phyloP scores from a whole-genome alignment of 352 stramenopile species.

The Phytophthora boehmeriae region DNA sequence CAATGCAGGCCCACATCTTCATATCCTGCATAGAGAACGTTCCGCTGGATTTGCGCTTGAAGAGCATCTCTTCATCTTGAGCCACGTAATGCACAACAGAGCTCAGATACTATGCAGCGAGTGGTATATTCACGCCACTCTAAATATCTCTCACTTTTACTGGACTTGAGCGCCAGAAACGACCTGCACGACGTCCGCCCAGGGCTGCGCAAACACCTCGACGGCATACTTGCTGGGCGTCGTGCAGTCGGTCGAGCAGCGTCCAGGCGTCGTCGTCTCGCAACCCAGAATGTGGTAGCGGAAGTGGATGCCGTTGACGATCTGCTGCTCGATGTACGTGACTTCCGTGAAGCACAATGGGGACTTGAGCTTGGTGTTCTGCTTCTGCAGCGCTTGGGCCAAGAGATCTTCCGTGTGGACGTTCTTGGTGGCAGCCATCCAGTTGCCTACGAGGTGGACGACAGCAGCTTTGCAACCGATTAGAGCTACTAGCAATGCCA shows the following conservation, averaged over 20 bases:
- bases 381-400: conserved; percentile 36
- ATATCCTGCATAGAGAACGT: neutral
- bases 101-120: conserved; percentile 5
- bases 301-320: conserved; percentile 72
- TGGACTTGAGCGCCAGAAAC: conserved; percentile 38
- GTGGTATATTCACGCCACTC: conserved; percentile 19
- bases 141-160: conserved; percentile 33
- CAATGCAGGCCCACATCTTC: neutral
- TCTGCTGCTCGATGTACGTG: conserved; percentile 54
- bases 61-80: neutral
- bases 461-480: conserved; percentile 13
- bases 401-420: conserved; percentile 38
- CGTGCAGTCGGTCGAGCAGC: conserved; percentile 28
- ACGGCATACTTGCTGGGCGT: conserved; percentile 40
- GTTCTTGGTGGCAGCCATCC: conserved; percentile 45
- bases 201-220: conserved; percentile 58
- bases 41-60: neutral
- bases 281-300: conserved; percentile 58
- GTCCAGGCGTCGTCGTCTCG: conserved; percentile 24
- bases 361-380: conserved; percentile 18
- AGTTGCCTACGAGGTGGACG: conserved; percentile 45
- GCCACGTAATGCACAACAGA: conserved; percentile 3
- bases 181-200: conserved; percentile 47
- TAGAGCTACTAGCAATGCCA: conserved; percentile 17
- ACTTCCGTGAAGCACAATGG: conserved; percentile 54